Conservation (phyloP, 2,329 filamentous ascomycete species). For the Xylariaceae sp. region DNA sequence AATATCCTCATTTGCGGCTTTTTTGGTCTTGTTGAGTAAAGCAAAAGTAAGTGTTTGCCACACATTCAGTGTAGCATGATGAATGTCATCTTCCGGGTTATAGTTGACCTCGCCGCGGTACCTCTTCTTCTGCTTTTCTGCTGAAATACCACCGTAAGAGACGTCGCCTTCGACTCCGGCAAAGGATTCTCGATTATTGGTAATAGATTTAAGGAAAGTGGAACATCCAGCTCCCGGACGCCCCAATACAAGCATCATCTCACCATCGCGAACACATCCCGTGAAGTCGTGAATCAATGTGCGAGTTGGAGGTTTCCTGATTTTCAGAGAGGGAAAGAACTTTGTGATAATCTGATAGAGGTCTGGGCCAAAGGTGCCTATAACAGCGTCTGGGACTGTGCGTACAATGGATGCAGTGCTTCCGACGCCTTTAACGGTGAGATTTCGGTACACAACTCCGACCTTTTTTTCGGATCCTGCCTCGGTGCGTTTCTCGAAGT, state of each 20-base stretch:
- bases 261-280: slow-evolving; percentile 70
- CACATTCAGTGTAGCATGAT: slow-evolving; percentile 76
- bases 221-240: slow-evolving; percentile 77
- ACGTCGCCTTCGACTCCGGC: slow-evolving; percentile 73
- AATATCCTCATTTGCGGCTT: slow-evolving; percentile 67
- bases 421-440: slow-evolving; percentile 76
- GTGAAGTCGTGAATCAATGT: slow-evolving; percentile 70
- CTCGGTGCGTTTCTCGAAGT: slow-evolving; percentile 75
- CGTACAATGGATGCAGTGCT: slow-evolving; percentile 72
- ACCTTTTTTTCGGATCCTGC: slow-evolving; percentile 75
- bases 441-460: slow-evolving; percentile 77
- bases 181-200: slow-evolving; percentile 72
- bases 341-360: slow-evolving; percentile 67
- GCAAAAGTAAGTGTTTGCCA: slow-evolving; percentile 81
- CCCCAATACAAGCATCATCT: slow-evolving; percentile 74
- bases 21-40: slow-evolving; percentile 76
- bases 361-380: slow-evolving; percentile 83
- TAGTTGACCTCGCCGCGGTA: slow-evolving; percentile 81
- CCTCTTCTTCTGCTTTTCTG: slow-evolving; percentile 69
- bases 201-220: slow-evolving; percentile 78
- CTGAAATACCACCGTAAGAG: slow-evolving; percentile 73
- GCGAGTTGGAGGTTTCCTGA: slow-evolving; percentile 39
- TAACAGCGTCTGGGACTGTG: slow-evolving; percentile 74
- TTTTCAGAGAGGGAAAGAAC: slow-evolving; percentile 44
- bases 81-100: slow-evolving; percentile 78